Base-by-base conservation (phyloP, 148 eudicot genomes). In the Cornus kousa region DNA sequence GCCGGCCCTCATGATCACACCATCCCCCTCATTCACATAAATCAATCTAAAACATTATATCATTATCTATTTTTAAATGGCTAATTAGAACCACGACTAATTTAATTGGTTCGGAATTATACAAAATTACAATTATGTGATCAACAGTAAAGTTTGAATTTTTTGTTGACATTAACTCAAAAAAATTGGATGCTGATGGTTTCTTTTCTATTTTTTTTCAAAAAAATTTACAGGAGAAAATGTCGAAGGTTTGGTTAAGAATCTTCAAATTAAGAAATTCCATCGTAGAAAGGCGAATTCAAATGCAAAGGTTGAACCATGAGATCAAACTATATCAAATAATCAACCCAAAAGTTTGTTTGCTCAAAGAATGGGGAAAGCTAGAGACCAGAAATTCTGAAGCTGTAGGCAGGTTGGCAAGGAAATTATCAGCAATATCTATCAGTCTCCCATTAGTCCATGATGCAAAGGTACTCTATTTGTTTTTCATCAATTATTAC, bases 381-480 rank as follows among this genome's bases (percentile, higher is more conserved):
- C 5, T 93, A 48, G 97, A 91, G 74, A 80, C 73, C 53, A 93
- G 82, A 77, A 91, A 90, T 67, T 66, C 72, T 55, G 97, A 95
- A 85, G 94, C 94, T 23, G 83, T 95, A 74, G 86, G 84, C 40
- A 88, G 94, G 76, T 70, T 95, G 28, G 82, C 86, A 2, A 87
- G 93, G 81, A 95, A 95, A 78, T 81, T 95, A 72, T 88, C 93
- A 12, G 94, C 93, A 55, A 82, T 84, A 53, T 88, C 98, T 10
- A 66, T 82, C 6, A 91, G 87, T 62, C 86, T 95, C 70, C 98
- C 97, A 60, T 74, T 95, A 39, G 87, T 89, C 65, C 67, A 88
- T 31, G 94, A 90, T 68, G 93, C 94, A 1, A 74, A 85, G 97
- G 98, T 92, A 79, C 48, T 39, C 43, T 7, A 11, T 31, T 37